Base-by-base conservation (phyloP, 148 eudicot genomes). In the Polygonum aviculare region DNA sequence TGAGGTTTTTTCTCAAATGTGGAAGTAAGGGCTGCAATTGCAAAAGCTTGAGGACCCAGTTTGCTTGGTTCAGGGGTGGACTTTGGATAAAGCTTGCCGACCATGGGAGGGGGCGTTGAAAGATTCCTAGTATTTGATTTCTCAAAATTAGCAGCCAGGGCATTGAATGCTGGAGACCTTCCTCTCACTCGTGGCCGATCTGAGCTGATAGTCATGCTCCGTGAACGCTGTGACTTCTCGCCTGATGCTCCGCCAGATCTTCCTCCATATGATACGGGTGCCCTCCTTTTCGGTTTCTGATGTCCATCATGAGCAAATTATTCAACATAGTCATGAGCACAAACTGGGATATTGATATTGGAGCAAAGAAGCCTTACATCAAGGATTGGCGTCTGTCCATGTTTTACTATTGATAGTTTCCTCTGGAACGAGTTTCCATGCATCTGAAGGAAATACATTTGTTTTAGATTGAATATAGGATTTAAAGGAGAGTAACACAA, bases 351-450 rank as follows among this genome's bases (percentile, higher is more conserved):
- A 26, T 62, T 55, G 10, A 54, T 73, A 44, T 49, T 35, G 4
- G 35, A 77, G 67, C 22, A 78, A 50, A 54, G 55, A 79, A 47
- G 67, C 77, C 91, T 85, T 82, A 94, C 98, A 77, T 88, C 87
- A 57, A 79, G 21, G 33, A 76, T 44, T 38, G 91, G 88, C 60
- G 93, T 78, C 75, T 91, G 90, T 47, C 91, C 98, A 74, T 85
- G 80, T 82, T 91, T 94, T 54, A 94, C 72, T 69, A 83, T 79
- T 22, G 97, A 81, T 41, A 95, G 88, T 74, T 87, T 95, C 77
- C 96, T 86, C 83, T 95, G 88, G 77, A 90, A 95, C 39, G 99
- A 95, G 82, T 91, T 93, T 78, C 99, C 99, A 84, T 88, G 97
- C 84, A 93, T 88, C 99, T 95, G 88, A 36, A 70, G 22, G 72